Base-by-base conservation (phyloP, 169 alveolate species). In the Eimeria brunetti region DNA sequence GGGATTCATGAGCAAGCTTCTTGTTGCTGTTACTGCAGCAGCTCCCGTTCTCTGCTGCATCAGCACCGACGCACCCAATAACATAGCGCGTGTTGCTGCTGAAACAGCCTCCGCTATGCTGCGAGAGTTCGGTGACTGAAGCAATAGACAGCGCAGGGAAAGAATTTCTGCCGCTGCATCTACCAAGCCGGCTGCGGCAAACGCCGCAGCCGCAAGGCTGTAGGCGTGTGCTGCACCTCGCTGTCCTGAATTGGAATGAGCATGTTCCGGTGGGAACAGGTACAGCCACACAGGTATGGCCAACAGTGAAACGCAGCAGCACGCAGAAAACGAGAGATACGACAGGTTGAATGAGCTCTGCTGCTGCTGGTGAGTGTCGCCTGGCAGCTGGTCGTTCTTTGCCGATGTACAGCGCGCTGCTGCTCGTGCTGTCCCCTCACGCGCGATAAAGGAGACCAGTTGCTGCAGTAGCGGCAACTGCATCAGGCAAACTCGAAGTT, bases 81-180 rank as follows among this genome's bases (percentile, higher is more conserved):
- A 51, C 56, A 33, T 30, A 12, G 90, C 33, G 56, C 90, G 90
- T 36, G 73, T 14, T 58, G 73, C 75, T 83, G 76, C 56, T 56
- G 90, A 51, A n/a, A 36, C 53, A 33, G 76, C 90, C 33, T 83
- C 90, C 16, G 90, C 90, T 83, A 53, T 36, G 67, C 76, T 60
- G 71, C 90, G 90, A n/a, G 90, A n/a, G 73, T 27, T 44, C 56
- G 67, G 58, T 22, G 90, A 51, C 1, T 14, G 90, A 33, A 83
- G 76, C 49, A 83, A 14, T 38, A 83, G 33, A 33, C 90, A 83
- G 2, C 90, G 90, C 51, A 83, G 53, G 46, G 76, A 83, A 9
- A 83, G 73, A 83, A 83, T 53, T 58, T 83, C 90, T 56, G 90
- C 90, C 56, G 90, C 90, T 51, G 90, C 90, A 56, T 83, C 90